Evolutionary conservation across 148 eudicot species (phyloP).

Genomic region (Diospyros lotus): DNA sequence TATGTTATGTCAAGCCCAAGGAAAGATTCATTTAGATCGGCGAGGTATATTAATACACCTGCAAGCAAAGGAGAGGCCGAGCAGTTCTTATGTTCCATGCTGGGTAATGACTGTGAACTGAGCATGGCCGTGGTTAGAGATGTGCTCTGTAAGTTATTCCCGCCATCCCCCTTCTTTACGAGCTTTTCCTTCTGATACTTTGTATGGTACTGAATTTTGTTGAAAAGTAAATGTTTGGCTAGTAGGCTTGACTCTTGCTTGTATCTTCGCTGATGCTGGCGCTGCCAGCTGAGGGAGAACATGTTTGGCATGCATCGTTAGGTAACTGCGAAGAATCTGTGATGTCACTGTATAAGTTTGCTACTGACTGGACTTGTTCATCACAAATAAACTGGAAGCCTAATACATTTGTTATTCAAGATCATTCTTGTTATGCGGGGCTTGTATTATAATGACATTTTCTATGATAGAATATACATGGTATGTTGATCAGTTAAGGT

Average conservation of each 20-base stretch:
- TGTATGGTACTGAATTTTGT: neutral
- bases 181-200: neutral
- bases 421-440: neutral
- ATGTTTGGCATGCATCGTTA: neutral
- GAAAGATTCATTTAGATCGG: slow-evolving; percentile 32
- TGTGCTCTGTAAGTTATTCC: slow-evolving; percentile 64
- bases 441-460: neutral
- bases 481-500: neutral
- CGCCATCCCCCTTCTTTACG: neutral
- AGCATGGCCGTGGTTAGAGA: slow-evolving; percentile 78
- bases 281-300: neutral
- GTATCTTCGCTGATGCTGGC: neutral
- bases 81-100: slow-evolving; percentile 84
- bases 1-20: slow-evolving; percentile 48
- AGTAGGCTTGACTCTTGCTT: neutral
- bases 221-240: neutral
- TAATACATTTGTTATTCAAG: neutral
- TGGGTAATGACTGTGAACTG: slow-evolving; percentile 71
- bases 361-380: neutral
- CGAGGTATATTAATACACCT: slow-evolving; percentile 29
- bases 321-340: neutral
- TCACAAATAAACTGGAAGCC: neutral
- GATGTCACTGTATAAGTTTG: neutral
- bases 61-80: slow-evolving; percentile 52
- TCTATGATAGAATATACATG: neutral